phyloP scores from a whole-genome alignment of 2,329 filamentous ascomycete genomes.

The Penicillium sp. region DNA sequence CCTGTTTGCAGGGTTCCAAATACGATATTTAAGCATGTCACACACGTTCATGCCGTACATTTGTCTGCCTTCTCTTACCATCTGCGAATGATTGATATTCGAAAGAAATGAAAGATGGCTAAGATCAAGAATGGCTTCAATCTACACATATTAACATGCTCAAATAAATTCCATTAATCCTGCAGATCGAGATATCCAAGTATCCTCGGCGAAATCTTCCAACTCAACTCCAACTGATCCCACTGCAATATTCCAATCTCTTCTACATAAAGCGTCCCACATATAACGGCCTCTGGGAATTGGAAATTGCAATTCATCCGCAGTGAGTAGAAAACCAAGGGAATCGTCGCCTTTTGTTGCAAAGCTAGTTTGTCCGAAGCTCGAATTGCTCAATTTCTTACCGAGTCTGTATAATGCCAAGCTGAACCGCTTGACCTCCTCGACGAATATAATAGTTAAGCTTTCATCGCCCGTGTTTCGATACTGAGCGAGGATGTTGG shows the following conservation, averaged over 20 bases:
- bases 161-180: background rate
- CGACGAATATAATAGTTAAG: conserved; percentile 30
- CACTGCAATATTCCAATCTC: background rate
- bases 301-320: conserved; percentile 4
- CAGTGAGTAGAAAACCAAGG: background rate
- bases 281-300: background rate
- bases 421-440: conserved; percentile 36
- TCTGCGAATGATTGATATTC: too few species aligned
- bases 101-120: too few species aligned
- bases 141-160: too few species aligned
- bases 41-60: too few species aligned
- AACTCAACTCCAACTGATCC: background rate
- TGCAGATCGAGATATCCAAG: background rate
- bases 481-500: conserved; percentile 29
- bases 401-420: conserved; percentile 32
- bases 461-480: conserved; percentile 10
- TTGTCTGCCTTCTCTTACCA: too few species aligned
- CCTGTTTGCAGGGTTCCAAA: too few species aligned
- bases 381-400: conserved; percentile 3
- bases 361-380: background rate
- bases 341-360: background rate
- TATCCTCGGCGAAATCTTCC: background rate
- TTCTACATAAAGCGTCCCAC: background rate
- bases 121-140: too few species aligned
- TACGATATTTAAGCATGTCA: too few species aligned